phyloP scores from a whole-genome alignment of 179 eudicot genomes.

The Drosera spatulata region DNA sequence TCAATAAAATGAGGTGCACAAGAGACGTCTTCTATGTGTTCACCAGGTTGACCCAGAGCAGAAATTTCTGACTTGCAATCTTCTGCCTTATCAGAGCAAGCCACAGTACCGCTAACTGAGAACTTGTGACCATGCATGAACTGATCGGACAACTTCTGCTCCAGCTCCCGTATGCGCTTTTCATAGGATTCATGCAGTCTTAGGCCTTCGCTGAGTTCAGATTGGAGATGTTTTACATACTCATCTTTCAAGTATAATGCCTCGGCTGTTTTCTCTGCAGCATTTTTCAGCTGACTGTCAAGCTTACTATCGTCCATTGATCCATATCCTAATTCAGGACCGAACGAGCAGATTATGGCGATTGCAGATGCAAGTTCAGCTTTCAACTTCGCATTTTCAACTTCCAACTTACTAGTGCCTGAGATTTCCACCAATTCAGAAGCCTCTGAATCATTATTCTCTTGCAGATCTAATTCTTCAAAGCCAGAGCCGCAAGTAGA shows the following conservation, averaged over 20 bases:
- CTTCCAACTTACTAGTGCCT: conserved; percentile 92
- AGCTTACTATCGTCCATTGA: conserved; percentile 55
- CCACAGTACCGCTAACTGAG: conserved; percentile 22
- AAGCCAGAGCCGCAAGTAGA: conserved; percentile 40
- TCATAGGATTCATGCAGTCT: conserved; percentile 83
- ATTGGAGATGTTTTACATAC: conserved; percentile 62
- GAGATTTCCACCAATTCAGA: conserved; percentile 76
- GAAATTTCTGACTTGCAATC: conserved; percentile 59
- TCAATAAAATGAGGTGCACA: conserved; percentile 40
- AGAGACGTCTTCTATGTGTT: conserved; percentile 75
- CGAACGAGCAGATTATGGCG: conserved; percentile 58
- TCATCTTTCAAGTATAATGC: conserved; percentile 83
- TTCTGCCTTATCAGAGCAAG: conserved; percentile 35
- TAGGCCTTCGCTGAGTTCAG: conserved; percentile 52
- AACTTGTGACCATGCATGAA: conserved; percentile 30
- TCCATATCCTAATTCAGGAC: conserved; percentile 53
- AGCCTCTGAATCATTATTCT: conserved; percentile 27
- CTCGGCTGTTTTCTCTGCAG: conserved; percentile 79
- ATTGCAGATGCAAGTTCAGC: conserved; percentile 97
- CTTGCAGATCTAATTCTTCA: conserved; percentile 38
- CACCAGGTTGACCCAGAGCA: conserved; percentile 36
- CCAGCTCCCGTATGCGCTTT: conserved; percentile 79
- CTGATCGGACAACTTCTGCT: conserved; percentile 65
- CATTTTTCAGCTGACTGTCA: conserved; percentile 49
- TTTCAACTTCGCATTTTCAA: conserved; percentile 88